These are phyloP conservation scores for Phytophthora sp. DNA, from an alignment of 352 stramenopile genomes.

Conservation along the genomic window DNA sequence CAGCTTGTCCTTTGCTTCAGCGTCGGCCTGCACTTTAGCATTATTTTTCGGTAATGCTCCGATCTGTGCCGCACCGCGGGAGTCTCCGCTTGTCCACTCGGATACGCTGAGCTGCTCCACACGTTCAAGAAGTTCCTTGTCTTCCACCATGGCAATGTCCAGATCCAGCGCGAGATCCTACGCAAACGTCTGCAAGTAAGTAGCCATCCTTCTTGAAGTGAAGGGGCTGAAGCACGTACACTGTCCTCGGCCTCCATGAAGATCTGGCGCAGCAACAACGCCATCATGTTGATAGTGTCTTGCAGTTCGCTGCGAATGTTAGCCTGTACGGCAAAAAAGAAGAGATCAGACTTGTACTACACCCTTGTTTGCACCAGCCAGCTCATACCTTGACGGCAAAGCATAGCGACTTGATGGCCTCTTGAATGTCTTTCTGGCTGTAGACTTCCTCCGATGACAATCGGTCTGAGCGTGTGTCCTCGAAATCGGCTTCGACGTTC, in stretches of 20 bases:
- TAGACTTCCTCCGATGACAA: slow-evolving; percentile 85
- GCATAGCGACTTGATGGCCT: slow-evolving; percentile 75
- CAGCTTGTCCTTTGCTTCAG: slow-evolving; percentile 26
- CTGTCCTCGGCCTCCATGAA: slow-evolving; percentile 75
- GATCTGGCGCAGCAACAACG: slow-evolving; percentile 79
- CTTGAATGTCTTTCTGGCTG: slow-evolving; percentile 83
- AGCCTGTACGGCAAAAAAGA: slow-evolving; percentile 30
- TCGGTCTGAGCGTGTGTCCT: slow-evolving; percentile 82
- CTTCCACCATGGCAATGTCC: slow-evolving; percentile 78
- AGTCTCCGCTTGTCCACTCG: slow-evolving; percentile 65
- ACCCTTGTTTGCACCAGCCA: no score
- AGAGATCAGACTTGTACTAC: neutral
- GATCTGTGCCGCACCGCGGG: slow-evolving; percentile 28
- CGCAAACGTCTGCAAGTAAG: neutral
- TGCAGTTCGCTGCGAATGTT: slow-evolving; percentile 81
- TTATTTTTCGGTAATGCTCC: slow-evolving; percentile 26
- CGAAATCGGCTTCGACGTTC: slow-evolving; percentile 86
- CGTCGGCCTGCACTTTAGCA: slow-evolving; percentile 27
- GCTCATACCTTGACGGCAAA: slow-evolving; percentile 80
- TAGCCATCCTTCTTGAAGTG: neutral
- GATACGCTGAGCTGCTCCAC: slow-evolving; percentile 79
- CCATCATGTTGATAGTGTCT: slow-evolving; percentile 90
- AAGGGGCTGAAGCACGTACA: slow-evolving; percentile 39
- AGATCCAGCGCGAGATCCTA: slow-evolving; percentile 70
- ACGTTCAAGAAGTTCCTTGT: slow-evolving; percentile 73